A percentile compares a stretch with the other conserved stretches of the same genome.
Conservation (phyloP, 1,139 yeast species). For the Candida frijolesensis region DNA sequence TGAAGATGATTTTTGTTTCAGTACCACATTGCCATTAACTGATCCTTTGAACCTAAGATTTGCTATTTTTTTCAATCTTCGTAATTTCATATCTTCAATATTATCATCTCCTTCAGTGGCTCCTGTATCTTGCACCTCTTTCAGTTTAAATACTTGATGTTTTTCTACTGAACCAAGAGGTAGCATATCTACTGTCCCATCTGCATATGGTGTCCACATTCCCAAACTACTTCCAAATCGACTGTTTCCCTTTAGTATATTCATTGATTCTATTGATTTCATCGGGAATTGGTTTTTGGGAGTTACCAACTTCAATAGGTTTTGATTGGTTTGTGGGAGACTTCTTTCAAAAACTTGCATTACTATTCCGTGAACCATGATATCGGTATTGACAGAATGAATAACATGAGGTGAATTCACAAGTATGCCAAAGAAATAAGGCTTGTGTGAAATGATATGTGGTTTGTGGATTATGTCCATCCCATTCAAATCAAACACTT, state of each 20-base stretch:
- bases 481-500: conserved; percentile 56
- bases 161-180: conserved; percentile 52
- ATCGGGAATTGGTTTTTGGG: conserved; percentile 47
- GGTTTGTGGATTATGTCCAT: conserved; percentile 27
- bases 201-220: conserved; percentile 72
- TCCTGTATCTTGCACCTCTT: conserved; percentile 9
- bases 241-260: conserved; percentile 63
- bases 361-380: conserved; percentile 52
- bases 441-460: conserved; percentile 53
- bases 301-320: conserved; percentile 29
- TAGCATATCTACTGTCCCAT: conserved; percentile 59
- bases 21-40: conserved; percentile 23
- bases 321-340: conserved; percentile 42
- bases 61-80: conserved; percentile 40
- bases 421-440: conserved; percentile 69
- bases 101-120: conserved; percentile 3
- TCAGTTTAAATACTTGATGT: conserved; percentile 25
- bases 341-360: conserved; percentile 60
- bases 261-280: conserved; percentile 55
- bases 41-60: conserved; percentile 62
- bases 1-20: conserved; percentile 17
- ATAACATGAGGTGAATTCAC: conserved; percentile 66
- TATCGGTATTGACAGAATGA: conserved; percentile 52
- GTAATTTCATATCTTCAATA: conserved; percentile 15
- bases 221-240: conserved; percentile 63